phyloP scores from a whole-genome alignment of 208 protist species.

The Trypanosomatidae sp. region DNA sequence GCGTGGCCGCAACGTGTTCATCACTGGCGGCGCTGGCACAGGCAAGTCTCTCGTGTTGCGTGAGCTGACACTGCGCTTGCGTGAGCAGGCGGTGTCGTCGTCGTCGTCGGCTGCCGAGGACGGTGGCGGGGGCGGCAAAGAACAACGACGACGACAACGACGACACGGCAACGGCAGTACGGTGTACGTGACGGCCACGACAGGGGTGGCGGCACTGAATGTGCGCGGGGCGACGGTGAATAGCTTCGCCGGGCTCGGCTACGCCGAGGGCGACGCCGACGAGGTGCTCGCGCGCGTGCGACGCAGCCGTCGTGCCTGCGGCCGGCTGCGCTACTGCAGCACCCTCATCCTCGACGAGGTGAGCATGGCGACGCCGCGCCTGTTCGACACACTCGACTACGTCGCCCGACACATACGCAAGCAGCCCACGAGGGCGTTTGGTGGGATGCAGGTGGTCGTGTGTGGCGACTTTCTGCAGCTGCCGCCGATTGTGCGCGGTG shows the following conservation, averaged over 20 bases:
- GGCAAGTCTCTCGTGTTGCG: slow-evolving; percentile 79
- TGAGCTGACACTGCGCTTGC: slow-evolving; percentile 56
- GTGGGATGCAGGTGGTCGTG: slow-evolving; percentile 84
- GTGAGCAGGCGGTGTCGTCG: slow-evolving; percentile 33
- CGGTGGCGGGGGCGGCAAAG: too few species aligned
- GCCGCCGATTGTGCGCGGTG: slow-evolving; percentile 21
- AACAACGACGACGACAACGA: too few species aligned
- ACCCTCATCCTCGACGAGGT: slow-evolving; percentile 90
- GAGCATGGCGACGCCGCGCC: slow-evolving; percentile 68
- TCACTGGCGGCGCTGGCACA: slow-evolving; percentile 79
- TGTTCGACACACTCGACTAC: slow-evolving; percentile 76
- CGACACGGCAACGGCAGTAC: not conserved
- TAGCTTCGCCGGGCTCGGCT: slow-evolving; percentile 70
- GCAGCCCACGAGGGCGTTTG: slow-evolving; percentile 70
- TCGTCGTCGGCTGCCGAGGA: too few species aligned
- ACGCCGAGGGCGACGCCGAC: slow-evolving; percentile 28
- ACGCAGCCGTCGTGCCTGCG: slow-evolving; percentile 16
- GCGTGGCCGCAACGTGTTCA: slow-evolving; percentile 67
- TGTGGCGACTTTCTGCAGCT: slow-evolving; percentile 90
- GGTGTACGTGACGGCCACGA: slow-evolving; percentile 76
- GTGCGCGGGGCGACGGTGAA: slow-evolving; percentile 80
- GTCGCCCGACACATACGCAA: not conserved
- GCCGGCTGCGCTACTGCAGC: slow-evolving; percentile 52
- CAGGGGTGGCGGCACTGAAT: slow-evolving; percentile 60
- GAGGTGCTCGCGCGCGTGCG: not conserved